Percentiles rank a stretch among this genome's conserved stretches.
phyloP scores from a whole-genome alignment of 2,329 filamentous ascomycete species.

The Epichloe sibirici region DNA sequence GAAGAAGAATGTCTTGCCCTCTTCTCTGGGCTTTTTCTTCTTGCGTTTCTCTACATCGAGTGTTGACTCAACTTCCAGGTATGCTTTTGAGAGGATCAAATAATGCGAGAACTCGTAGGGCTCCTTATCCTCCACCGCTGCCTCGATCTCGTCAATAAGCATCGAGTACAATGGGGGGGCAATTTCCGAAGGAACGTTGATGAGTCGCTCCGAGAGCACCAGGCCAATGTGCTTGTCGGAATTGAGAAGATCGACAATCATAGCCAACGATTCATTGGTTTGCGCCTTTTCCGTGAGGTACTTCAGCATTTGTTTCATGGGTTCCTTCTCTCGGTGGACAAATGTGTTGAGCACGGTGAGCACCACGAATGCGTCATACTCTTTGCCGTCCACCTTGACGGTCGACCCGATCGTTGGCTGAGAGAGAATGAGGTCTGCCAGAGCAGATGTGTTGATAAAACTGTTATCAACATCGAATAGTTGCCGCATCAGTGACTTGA shows the following conservation, averaged over 20 bases:
- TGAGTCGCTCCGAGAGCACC: slow-evolving; percentile 80
- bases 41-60: slow-evolving; percentile 52
- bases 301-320: slow-evolving; percentile 55
- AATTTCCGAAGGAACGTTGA: slow-evolving; percentile 93
- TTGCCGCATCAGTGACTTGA: slow-evolving; percentile 81
- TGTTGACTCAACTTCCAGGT: slow-evolving; percentile 73
- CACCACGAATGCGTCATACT: slow-evolving; percentile 85
- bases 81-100: slow-evolving; percentile 83
- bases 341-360: slow-evolving; percentile 76
- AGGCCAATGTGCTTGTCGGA: slow-evolving; percentile 57
- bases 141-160: slow-evolving; percentile 82
- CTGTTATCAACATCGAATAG: slow-evolving; percentile 81
- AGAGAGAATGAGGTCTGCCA: slow-evolving; percentile 75
- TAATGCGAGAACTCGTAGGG: slow-evolving; percentile 92
- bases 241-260: slow-evolving; percentile 44
- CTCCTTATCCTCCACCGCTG: slow-evolving; percentile 79
- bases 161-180: slow-evolving; percentile 90
- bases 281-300: slow-evolving; percentile 54
- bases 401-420: slow-evolving; percentile 86
- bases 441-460: slow-evolving; percentile 74
- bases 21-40: slow-evolving; percentile 53
- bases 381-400: slow-evolving; percentile 93
- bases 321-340: slow-evolving; percentile 63
- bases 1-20: slow-evolving; percentile 68
- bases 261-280: slow-evolving; percentile 41